Percentiles rank a stretch among this genome's conserved stretches.
phyloP scores from a whole-genome alignment of 2,329 filamentous ascomycete species.

The Hypoxylon sp. region DNA sequence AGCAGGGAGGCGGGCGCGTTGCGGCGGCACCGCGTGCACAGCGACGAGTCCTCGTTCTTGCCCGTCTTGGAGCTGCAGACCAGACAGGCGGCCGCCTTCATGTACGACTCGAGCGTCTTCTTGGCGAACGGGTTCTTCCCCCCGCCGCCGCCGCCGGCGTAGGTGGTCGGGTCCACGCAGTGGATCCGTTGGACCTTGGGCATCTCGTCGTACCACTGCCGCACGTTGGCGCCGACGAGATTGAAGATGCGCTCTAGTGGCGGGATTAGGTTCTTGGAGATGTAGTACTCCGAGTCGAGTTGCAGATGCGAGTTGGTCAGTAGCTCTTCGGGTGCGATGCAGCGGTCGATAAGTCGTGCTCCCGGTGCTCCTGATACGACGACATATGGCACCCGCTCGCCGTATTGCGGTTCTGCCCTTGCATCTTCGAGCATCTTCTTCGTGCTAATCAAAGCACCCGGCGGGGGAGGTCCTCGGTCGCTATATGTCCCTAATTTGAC shows the following conservation, averaged over 20 bases:
- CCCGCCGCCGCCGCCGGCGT: too few species aligned
- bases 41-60: slow-evolving; percentile 45
- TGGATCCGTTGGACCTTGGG: slow-evolving; percentile 84
- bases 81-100: slow-evolving; percentile 81
- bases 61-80: slow-evolving; percentile 72
- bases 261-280: slow-evolving; percentile 92
- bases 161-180: slow-evolving; percentile 58
- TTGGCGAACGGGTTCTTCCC: slow-evolving; percentile 50
- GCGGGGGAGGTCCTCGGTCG: slow-evolving; percentile 79
- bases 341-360: slow-evolving; percentile 85
- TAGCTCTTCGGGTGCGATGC: slow-evolving; percentile 85
- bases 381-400: slow-evolving; percentile 93
- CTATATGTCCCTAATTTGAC: slow-evolving; percentile 91
- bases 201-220: slow-evolving; percentile 96
- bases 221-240: slow-evolving; percentile 89
- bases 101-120: slow-evolving; percentile 92
- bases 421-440: slow-evolving; percentile 87
- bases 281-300: slow-evolving; percentile 96
- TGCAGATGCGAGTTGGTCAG: slow-evolving; percentile 79
- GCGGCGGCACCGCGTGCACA: slow-evolving; percentile 67
- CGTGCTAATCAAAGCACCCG: slow-evolving; percentile 88
- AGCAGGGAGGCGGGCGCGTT: slow-evolving; percentile 69
- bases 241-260: slow-evolving; percentile 97
- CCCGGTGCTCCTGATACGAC: slow-evolving; percentile 89
- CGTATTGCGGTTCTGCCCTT: slow-evolving; percentile 89